A percentile compares a stretch with the other conserved stretches of the same genome.
Conservation (phyloP, 345 rosid species). For the Triadica sebifera region DNA sequence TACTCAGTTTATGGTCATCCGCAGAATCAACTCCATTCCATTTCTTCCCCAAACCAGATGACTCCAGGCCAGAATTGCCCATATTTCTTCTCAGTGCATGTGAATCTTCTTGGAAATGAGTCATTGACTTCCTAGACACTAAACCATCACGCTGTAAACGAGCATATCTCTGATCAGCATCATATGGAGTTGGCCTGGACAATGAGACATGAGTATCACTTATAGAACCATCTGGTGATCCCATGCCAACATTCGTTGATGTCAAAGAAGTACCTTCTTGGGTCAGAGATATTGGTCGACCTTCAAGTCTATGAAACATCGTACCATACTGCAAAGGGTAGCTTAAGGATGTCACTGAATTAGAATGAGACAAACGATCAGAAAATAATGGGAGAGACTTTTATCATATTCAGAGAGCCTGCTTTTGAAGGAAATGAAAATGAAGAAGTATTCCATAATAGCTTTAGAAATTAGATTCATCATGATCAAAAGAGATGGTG, state of each 20-base stretch:
- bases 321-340: constrained; percentile 44
- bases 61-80: constrained; percentile 47
- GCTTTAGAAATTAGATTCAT: background rate
- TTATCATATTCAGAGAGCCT: background rate
- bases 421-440: background rate
- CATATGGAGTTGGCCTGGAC: constrained; percentile 47
- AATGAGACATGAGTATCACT: constrained; percentile 39
- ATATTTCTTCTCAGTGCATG: constrained; percentile 49
- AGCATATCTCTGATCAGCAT: constrained; percentile 54
- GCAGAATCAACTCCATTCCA: constrained; percentile 41
- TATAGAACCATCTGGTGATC: constrained; percentile 37
- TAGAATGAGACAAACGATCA: background rate
- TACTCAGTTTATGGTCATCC: constrained; percentile 34
- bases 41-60: constrained; percentile 45
- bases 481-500: background rate
- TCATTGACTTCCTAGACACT: constrained; percentile 55
- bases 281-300: constrained; percentile 35
- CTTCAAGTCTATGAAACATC: constrained; percentile 48
- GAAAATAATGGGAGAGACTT: background rate
- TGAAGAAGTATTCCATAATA: background rate
- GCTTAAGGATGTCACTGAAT: background rate
- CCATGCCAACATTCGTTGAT: constrained; percentile 31
- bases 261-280: constrained; percentile 42
- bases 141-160: constrained; percentile 62
- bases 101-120: constrained; percentile 60